Percentiles rank a stretch among this genome's conserved stretches.
phyloP scores from a whole-genome alignment of 352 stramenopile genomes.

The Globisporangium cystogenes region DNA sequence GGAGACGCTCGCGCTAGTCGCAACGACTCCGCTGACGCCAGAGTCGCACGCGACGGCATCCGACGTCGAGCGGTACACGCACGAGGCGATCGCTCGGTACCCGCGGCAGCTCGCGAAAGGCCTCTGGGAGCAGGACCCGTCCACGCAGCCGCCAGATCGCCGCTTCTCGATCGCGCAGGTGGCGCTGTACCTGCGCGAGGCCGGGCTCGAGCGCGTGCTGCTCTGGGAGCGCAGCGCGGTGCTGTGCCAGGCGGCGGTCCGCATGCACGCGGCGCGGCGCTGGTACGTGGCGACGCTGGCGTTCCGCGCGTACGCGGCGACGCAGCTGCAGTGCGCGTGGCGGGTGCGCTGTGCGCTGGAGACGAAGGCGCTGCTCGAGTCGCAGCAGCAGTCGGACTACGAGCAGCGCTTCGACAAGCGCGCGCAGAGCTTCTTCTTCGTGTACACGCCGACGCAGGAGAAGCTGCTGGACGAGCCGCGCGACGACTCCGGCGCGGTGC shows the following conservation, averaged over 20 bases:
- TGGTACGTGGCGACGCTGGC: slow-evolving; percentile 46
- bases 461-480: slow-evolving; percentile 53
- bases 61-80: slow-evolving; percentile 17
- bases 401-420: slow-evolving; percentile 57
- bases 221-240: slow-evolving; percentile 41
- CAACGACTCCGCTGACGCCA: slow-evolving; percentile 15
- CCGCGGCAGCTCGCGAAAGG: slow-evolving; percentile 32
- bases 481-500: slow-evolving; percentile 36
- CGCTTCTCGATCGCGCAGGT: slow-evolving; percentile 52
- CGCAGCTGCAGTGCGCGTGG: slow-evolving; percentile 56
- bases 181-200: slow-evolving; percentile 61
- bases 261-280: slow-evolving; percentile 45
- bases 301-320: slow-evolving; percentile 27
- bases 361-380: slow-evolving; percentile 29
- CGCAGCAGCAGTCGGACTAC: slow-evolving; percentile 62
- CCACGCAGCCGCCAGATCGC: neutral
- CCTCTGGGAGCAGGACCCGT: slow-evolving; percentile 51
- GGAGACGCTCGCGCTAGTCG: slow-evolving; percentile 4
- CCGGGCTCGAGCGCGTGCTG: slow-evolving; percentile 52
- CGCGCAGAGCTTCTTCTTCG: slow-evolving; percentile 51
- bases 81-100: slow-evolving; percentile 30
- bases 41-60: neutral
- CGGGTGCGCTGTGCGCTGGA: slow-evolving; percentile 31
- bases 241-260: slow-evolving; percentile 43
- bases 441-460: slow-evolving; percentile 64